Evolutionary conservation across 108 stramenopile genomes (phyloP), one percentile per base, ranked within the genome.

Genomic region (Skeletonema potamos): DNA sequence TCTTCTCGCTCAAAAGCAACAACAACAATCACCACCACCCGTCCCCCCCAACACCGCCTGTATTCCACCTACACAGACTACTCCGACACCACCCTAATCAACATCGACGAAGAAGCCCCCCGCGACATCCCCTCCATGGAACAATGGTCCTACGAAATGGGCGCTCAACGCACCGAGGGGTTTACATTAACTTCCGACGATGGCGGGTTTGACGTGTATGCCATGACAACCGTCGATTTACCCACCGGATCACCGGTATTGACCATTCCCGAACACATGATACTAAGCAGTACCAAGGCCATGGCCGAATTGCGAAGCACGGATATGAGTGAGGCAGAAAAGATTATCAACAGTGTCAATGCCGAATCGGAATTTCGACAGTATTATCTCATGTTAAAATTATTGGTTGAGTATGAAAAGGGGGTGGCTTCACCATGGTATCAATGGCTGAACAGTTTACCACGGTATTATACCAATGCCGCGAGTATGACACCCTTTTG

Each of bases 381-480:
- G 17, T 80, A 64, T 55, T 80, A 73, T 74, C 62, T 78, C 15
- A 78, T 80, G 43, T 27, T 72, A 22, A 79, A 82, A 36, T 58
- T 86, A 13, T 58, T 82, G 39, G 54, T 56, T 32, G 73, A 87
- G 55, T 87, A 82, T 54, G 77, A 82, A 71, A 65, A 79, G 32
- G 86, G 86, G 5, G 65, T 58, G 3, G 26, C 64, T 5, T 76
- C 74, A 34, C 69, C 74, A 0, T 81, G 60, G 58, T 76, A 34
- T 44, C 61, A 62, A 11, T 87, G 83, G 83, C 32, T 87, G 36
- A 84, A 84, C 34, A 79, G 82, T 6, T 57, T 87, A 17, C 86
- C 86, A 4, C 37, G 86, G 46, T 71, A 80, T 48, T 87, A 72
- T 67, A 81, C 68, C 43, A 84, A 82, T 54, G 86, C 75, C n/a